These are phyloP conservation scores for Backusella tarrabulga DNA, from an alignment of 192 early-diverging fungal species.

Conservation along the genomic window DNA sequence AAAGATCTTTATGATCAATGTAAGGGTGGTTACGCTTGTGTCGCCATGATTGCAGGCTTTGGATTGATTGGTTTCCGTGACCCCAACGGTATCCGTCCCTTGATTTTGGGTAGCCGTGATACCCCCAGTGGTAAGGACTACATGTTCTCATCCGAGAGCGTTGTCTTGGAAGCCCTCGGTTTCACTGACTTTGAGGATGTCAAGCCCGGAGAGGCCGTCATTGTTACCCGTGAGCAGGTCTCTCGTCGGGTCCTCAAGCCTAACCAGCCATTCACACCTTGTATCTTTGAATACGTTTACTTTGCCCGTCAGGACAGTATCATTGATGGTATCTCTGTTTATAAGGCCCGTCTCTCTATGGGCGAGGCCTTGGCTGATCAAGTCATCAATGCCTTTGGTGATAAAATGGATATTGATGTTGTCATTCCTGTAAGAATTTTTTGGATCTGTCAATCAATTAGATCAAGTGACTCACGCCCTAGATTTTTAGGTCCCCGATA, in stretches of 20 bases:
- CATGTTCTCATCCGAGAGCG: constrained; percentile 98
- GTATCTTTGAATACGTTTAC: constrained; percentile 99
- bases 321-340: constrained; percentile 98
- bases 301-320: constrained; percentile 99
- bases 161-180: constrained; percentile 86
- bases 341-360: constrained; percentile 96
- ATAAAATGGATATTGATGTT: constrained; percentile 91
- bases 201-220: constrained; percentile 90
- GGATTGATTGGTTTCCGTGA: constrained; percentile 96
- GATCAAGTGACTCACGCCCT: neutral
- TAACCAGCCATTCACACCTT: constrained; percentile 70
- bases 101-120: constrained; percentile 87
- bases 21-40: constrained; percentile 91
- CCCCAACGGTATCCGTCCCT: constrained; percentile 94
- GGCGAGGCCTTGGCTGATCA: constrained; percentile 92
- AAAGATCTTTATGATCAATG: constrained; percentile 80
- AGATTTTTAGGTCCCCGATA: constrained; percentile 80
- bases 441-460: neutral
- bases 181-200: constrained; percentile 92
- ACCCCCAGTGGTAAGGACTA: constrained; percentile 79
- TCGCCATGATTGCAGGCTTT: constrained; percentile 97
- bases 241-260: constrained; percentile 62
- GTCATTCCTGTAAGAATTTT: constrained; percentile 83
- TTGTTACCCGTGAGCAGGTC: constrained; percentile 81
- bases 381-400: constrained; percentile 72